Conservation (phyloP, 2,329 filamentous ascomycete genomes). For the Rosellinia necatrix region DNA sequence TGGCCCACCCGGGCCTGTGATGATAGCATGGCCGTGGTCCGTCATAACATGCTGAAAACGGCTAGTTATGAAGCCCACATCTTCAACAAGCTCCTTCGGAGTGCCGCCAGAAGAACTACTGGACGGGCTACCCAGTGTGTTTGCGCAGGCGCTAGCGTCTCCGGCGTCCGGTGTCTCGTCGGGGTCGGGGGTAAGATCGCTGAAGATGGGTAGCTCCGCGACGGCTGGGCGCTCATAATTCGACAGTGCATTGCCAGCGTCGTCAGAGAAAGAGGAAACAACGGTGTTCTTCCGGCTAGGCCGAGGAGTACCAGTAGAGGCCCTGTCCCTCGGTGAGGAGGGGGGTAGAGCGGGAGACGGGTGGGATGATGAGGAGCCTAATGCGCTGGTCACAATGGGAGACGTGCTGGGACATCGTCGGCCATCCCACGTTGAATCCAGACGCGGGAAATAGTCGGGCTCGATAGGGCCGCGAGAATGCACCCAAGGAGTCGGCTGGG, state of each 20-base stretch:
- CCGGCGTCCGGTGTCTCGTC: constrained; percentile 29
- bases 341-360: constrained; percentile 28
- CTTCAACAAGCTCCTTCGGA: constrained; percentile 33
- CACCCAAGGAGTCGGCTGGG: constrained; percentile 40
- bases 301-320: neutral
- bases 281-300: constrained; percentile 24
- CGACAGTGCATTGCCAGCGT: constrained; percentile 23
- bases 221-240: constrained; percentile 14
- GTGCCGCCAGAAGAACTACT: constrained; percentile 17
- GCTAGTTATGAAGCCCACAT: constrained; percentile 63
- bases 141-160: constrained; percentile 17
- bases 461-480: constrained; percentile 45
- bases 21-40: constrained; percentile 78
- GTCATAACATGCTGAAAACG: constrained; percentile 81
- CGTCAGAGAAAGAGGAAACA: constrained; percentile 8
- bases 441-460: constrained; percentile 44
- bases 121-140: constrained; percentile 9
- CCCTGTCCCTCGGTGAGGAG: constrained; percentile 20
- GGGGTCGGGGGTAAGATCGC: constrained; percentile 34
- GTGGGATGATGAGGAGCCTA: constrained; percentile 7
- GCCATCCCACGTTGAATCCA: constrained; percentile 38
- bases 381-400: constrained; percentile 38
- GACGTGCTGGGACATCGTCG: constrained; percentile 40
- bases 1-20: constrained; percentile 75
- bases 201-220: constrained; percentile 30